phyloP scores from a whole-genome alignment of 163 green algal genomes.

The Scenedesmus sp. region DNA sequence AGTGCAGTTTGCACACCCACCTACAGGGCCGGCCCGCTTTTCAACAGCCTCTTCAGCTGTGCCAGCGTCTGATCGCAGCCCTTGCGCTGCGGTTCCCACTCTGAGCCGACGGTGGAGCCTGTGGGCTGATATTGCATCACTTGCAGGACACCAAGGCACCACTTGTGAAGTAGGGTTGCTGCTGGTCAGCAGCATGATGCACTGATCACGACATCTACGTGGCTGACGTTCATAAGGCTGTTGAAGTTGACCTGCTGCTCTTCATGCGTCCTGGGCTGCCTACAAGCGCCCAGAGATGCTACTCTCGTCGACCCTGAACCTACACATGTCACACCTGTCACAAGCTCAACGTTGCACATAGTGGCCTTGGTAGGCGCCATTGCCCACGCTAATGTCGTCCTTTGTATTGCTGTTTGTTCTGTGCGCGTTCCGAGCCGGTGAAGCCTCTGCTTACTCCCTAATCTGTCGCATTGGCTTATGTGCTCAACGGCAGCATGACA shows the following conservation, averaged over 20 bases:
- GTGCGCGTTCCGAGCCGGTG: not conserved
- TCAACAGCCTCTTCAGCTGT: not conserved
- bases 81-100: not conserved
- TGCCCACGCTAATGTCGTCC: too few relatives aligned
- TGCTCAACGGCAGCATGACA: not conserved
- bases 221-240: not conserved
- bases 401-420: not conserved
- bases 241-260: not conserved
- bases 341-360: not conserved
- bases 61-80: not conserved
- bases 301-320: not conserved
- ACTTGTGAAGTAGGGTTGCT: not conserved
- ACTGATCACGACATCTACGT: not conserved
- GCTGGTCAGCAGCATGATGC: not conserved
- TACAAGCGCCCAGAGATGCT: not conserved
- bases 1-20: not conserved
- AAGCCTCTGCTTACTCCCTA: not conserved
- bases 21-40: not conserved
- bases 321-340: not conserved
- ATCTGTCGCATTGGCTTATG: not conserved
- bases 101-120: not conserved
- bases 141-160: conserved; percentile 1
- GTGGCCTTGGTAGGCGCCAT: not conserved
- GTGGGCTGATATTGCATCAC: not conserved
- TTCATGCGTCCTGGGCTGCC: not conserved